A percentile compares a stretch with the other conserved stretches of the same genome.
Evolutionary conservation across 2,329 filamentous ascomycete genomes (phyloP).

Genomic region (Periconia macrospinosa): DNA sequence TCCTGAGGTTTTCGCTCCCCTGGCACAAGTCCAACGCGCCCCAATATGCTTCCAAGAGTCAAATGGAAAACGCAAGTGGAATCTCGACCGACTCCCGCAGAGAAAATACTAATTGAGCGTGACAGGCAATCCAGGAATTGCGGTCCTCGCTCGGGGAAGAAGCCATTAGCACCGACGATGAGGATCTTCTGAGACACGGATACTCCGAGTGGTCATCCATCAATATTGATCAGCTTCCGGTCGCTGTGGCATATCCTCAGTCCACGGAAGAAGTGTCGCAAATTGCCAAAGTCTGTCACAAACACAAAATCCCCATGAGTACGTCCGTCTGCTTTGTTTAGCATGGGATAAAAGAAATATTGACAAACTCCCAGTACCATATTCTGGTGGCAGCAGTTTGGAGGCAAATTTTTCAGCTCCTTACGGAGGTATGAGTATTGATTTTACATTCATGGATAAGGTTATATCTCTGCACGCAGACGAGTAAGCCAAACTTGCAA

Average conservation of each 20-base stretch:
- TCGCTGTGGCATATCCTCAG: slow-evolving; percentile 66
- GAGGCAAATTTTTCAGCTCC: slow-evolving; percentile 91
- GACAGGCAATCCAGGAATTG: slow-evolving; percentile 60
- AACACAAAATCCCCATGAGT: slow-evolving; percentile 75
- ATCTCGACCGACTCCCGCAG: background rate
- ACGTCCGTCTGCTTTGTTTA: slow-evolving; percentile 6
- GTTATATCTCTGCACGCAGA: slow-evolving; percentile 78
- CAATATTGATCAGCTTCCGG: slow-evolving; percentile 64
- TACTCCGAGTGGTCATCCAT: slow-evolving; percentile 72
- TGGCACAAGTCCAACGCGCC: slow-evolving; percentile 33
- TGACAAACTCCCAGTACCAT: slow-evolving; percentile 60
- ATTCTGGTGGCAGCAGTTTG: slow-evolving; percentile 81
- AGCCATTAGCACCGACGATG: slow-evolving; percentile 64
- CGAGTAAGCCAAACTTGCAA: slow-evolving; percentile 51
- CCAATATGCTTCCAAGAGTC: slow-evolving; percentile 52
- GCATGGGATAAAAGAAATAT: background rate
- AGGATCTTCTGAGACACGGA: slow-evolving; percentile 65
- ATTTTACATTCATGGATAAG: slow-evolving; percentile 85
- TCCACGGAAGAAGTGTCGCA: slow-evolving; percentile 65
- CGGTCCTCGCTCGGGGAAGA: slow-evolving; percentile 57
- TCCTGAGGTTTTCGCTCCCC: slow-evolving; percentile 28
- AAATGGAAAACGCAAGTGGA: slow-evolving; percentile 53
- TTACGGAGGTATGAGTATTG: slow-evolving; percentile 83
- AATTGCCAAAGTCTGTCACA: slow-evolving; percentile 73
- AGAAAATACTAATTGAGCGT: slow-evolving; percentile 13